phyloP scores from a whole-genome alignment of 371 early-diverging fungal genomes.

The Batrachochytrium dendrobatidis region DNA sequence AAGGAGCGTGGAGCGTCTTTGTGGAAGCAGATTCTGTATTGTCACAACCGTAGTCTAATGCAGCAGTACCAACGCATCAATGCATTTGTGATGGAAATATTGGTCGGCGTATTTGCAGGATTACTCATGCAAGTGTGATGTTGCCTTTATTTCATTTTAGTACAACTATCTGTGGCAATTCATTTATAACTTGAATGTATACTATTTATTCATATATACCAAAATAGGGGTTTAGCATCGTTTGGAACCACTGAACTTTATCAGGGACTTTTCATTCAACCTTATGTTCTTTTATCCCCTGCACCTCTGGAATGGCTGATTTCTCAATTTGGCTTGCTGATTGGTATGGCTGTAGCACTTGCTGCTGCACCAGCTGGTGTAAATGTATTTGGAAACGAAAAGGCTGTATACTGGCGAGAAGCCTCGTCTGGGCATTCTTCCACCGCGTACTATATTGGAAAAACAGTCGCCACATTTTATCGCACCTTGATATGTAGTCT shows the following conservation, averaged over 20 bases:
- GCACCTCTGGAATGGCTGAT: slow-evolving; percentile 27
- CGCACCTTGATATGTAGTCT: neutral
- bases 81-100: slow-evolving; percentile 26
- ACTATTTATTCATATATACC: no score
- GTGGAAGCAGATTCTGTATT: slow-evolving; percentile 3
- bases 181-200: neutral
- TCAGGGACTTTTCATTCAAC: slow-evolving; percentile 14
- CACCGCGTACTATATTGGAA: slow-evolving; percentile 32
- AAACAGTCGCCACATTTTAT: slow-evolving; percentile 1
- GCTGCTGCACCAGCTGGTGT: slow-evolving; percentile 11
- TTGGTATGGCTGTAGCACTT: slow-evolving; percentile 32
- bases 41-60: slow-evolving; percentile 23
- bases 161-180: neutral
- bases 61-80: slow-evolving; percentile 23
- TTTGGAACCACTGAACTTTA: slow-evolving; percentile 20
- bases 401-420: slow-evolving; percentile 39
- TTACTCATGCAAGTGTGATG: slow-evolving; percentile 22
- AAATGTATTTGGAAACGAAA: slow-evolving; percentile 30
- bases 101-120: slow-evolving; percentile 29
- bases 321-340: slow-evolving; percentile 27
- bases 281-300: slow-evolving; percentile 16
- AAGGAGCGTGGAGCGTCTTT: neutral
- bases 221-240: slow-evolving; percentile 3
- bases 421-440: slow-evolving; percentile 24
- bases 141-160: slow-evolving; percentile 5